These are phyloP conservation scores for Aphanomyces cochlioides DNA, from an alignment of 352 stramenopile species.

Conservation along the genomic window DNA sequence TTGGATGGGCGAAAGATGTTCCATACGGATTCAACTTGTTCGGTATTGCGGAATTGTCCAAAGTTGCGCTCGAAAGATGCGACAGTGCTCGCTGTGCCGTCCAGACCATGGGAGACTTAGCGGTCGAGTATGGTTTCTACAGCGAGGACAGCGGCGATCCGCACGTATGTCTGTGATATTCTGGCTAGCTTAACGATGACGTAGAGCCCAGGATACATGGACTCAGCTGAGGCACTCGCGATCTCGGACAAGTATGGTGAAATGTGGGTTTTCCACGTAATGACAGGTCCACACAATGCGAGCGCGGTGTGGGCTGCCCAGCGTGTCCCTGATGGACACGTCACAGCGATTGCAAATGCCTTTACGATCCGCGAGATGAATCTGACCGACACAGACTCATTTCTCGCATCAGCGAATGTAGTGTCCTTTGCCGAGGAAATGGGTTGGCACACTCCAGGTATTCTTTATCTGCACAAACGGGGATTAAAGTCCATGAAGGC, in stretches of 20 bases:
- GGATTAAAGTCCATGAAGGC: slow-evolving; percentile 31
- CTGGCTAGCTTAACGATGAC: not conserved
- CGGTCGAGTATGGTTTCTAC: slow-evolving; percentile 92
- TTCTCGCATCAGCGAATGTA: slow-evolving; percentile 87
- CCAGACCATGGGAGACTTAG: slow-evolving; percentile 89
- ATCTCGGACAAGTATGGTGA: slow-evolving; percentile 86
- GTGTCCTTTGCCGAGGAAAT: slow-evolving; percentile 75
- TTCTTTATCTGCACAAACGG: slow-evolving; percentile 57
- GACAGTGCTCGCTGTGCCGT: slow-evolving; percentile 75
- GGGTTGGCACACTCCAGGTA: slow-evolving; percentile 72
- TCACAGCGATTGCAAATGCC: slow-evolving; percentile 89
- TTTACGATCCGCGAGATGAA: slow-evolving; percentile 91
- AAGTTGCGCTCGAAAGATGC: slow-evolving; percentile 88
- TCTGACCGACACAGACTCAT: slow-evolving; percentile 68
- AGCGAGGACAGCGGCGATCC: slow-evolving; percentile 82
- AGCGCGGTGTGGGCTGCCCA: slow-evolving; percentile 92
- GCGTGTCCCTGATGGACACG: slow-evolving; percentile 85
- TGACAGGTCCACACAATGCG: slow-evolving; percentile 83
- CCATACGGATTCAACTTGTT: slow-evolving; percentile 83
- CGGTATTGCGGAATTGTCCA: slow-evolving; percentile 86
- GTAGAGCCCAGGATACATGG: slow-evolving; percentile 48
- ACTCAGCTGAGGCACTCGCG: slow-evolving; percentile 81
- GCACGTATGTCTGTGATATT: slow-evolving; percentile 26
- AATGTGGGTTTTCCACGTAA: slow-evolving; percentile 93
- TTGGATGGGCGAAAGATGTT: slow-evolving; percentile 60